Conservation (phyloP, 148 eudicot species). For the Silene uniflora region DNA sequence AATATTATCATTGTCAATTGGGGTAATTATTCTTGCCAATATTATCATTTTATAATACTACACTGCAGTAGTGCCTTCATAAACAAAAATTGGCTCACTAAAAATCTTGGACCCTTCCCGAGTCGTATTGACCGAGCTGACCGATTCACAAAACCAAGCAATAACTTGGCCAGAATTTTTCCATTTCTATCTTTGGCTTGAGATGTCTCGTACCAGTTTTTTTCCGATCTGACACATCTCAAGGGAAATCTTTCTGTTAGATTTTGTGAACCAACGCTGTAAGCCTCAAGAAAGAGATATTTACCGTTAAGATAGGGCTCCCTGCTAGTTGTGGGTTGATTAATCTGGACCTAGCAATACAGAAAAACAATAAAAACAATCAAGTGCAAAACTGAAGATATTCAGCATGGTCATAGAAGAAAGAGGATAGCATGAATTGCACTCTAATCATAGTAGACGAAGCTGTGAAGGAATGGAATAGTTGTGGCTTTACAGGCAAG, state of each 20-base stretch:
- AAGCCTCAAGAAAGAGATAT: constrained; percentile 8
- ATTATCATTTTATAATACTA: too few species aligned
- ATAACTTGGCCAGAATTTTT: background rate
- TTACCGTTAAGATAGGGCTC: constrained; percentile 52
- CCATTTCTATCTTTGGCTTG: background rate
- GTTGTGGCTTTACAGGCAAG: background rate
- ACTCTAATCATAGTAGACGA: background rate
- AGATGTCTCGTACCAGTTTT: background rate
- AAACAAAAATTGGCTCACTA: background rate
- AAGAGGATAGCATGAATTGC: background rate
- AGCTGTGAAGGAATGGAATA: background rate
- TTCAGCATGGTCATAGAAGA: background rate
- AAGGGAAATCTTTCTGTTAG: background rate
- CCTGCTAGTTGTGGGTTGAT: constrained; percentile 31
- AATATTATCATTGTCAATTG: too few species aligned
- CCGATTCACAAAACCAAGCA: background rate
- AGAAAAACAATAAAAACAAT: constrained; percentile 3
- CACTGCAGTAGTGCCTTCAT: too few species aligned
- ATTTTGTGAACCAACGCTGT: background rate
- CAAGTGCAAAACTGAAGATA: background rate
- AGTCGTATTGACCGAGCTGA: background rate
- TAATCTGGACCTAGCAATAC: constrained; percentile 37
- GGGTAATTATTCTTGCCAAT: too few species aligned
- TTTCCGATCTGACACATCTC: background rate
- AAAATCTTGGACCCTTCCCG: background rate